These are phyloP conservation scores for Alternaria sp. DNA, from an alignment of 2,329 filamentous ascomycete species.

Conservation along the genomic window DNA sequence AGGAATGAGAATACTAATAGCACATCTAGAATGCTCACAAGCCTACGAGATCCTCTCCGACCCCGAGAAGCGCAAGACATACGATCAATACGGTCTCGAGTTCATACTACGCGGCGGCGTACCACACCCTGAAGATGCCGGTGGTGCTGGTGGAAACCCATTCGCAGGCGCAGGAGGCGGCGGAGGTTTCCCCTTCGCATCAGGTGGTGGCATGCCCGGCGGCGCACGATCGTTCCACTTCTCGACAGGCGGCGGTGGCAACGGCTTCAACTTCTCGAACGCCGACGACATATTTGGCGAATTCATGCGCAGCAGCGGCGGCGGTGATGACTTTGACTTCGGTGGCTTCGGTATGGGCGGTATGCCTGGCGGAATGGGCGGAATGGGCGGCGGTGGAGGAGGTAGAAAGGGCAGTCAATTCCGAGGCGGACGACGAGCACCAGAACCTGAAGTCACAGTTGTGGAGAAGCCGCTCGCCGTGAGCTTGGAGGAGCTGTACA, in stretches of 20 bases:
- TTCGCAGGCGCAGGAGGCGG: slow-evolving; percentile 54
- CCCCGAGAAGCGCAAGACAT: slow-evolving; percentile 93
- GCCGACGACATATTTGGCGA: slow-evolving; percentile 85
- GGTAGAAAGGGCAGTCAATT: slow-evolving; percentile 50
- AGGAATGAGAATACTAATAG: slow-evolving; percentile 22
- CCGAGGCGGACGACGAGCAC: slow-evolving; percentile 54
- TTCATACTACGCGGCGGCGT: slow-evolving; percentile 84
- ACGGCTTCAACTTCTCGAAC: slow-evolving; percentile 83
- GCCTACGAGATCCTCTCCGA: slow-evolving; percentile 98
- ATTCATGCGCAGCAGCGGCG: slow-evolving; percentile 72
- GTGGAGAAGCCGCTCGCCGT: slow-evolving; percentile 85
- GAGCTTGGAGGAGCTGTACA: slow-evolving; percentile 86
- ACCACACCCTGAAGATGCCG: slow-evolving; percentile 63
- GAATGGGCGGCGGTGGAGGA: slow-evolving; percentile 56
- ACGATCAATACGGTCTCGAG: slow-evolving; percentile 94
- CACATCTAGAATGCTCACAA: slow-evolving; percentile 79
- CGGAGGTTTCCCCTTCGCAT: slow-evolving; percentile 62
- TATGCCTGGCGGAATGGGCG: slow-evolving; percentile 39
- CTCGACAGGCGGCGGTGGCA: slow-evolving; percentile 63
- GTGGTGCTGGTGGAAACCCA: slow-evolving; percentile 50
- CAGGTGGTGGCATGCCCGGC: slow-evolving; percentile 65
- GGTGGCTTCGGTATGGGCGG: slow-evolving; percentile 53
- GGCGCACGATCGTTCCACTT: slow-evolving; percentile 70
- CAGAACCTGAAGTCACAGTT: slow-evolving; percentile 86
- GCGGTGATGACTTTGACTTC: slow-evolving; percentile 60